Evolutionary conservation across 306 rosid species (phyloP).

Genomic region (Psophocarpus tetragonolobus): DNA sequence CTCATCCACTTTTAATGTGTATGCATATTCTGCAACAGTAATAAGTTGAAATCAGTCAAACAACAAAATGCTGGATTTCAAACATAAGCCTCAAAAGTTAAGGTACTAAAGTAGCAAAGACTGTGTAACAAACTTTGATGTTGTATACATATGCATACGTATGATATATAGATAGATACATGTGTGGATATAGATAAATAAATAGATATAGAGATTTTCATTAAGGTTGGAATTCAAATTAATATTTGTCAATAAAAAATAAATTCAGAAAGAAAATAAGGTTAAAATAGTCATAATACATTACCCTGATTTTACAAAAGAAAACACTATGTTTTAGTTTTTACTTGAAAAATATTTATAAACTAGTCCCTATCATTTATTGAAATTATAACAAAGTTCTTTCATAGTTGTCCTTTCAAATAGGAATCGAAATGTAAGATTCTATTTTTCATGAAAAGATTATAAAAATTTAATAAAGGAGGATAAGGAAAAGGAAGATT

Average conservation of each 20-base stretch:
- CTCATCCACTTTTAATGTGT: conserved; percentile 76
- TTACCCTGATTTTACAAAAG: background rate
- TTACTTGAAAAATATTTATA: background rate
- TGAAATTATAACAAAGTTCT: background rate
- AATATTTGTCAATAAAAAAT: no score
- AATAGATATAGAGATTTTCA: no score
- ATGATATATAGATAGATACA: no score
- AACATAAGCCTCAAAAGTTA: background rate
- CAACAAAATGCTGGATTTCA: background rate
- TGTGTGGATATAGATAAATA: no score
- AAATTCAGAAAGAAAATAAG: background rate
- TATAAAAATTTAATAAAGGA: no score
- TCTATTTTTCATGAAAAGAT: background rate
- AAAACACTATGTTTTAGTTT: background rate
- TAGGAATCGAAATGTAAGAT: background rate
- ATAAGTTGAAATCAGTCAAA: background rate
- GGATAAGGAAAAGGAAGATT: background rate
- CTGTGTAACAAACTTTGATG: background rate
- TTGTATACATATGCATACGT: background rate
- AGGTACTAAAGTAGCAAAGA: background rate
- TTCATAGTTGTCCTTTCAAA: background rate
- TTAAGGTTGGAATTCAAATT: no score
- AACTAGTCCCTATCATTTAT: background rate
- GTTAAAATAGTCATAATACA: background rate
- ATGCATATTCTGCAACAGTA: conserved; percentile 75